These are phyloP conservation scores for Candida alai DNA, from an alignment of 805 yeast species.

Conservation along the genomic window DNA sequence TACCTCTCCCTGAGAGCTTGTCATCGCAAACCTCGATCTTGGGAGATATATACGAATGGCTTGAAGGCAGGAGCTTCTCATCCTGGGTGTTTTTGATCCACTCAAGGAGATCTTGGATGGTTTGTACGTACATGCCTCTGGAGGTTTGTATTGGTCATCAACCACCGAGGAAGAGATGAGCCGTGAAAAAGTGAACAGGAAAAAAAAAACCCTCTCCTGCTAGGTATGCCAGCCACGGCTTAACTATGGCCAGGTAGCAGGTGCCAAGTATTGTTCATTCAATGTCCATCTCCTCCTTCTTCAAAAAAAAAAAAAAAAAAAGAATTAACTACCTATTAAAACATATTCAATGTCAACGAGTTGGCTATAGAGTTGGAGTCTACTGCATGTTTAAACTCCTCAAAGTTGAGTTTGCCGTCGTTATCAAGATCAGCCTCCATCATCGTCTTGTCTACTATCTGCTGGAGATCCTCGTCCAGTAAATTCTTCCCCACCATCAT, in stretches of 20 bases:
- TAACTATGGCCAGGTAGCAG: no score
- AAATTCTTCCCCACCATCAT: conserved; percentile 96
- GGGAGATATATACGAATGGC: conserved; percentile 31
- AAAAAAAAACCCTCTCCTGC: no score
- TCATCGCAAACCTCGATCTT: conserved; percentile 41
- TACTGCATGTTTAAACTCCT: conserved; percentile 74
- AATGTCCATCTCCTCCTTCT: no score
- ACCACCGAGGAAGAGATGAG: no score
- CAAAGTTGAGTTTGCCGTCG: conserved; percentile 80
- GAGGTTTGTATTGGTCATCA: no score
- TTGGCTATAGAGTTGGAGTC: conserved; percentile 57
- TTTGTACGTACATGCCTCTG: no score
- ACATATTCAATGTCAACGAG: conserved; percentile 51
- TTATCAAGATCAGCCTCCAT: conserved; percentile 89
- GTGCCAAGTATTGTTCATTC: no score
- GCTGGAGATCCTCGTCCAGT: conserved; percentile 84
- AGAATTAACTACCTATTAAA: conserved; percentile 21
- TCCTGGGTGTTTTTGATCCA: conserved; percentile 29
- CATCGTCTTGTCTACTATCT: conserved; percentile 94
- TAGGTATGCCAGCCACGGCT: no score
- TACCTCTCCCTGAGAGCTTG: conserved; percentile 54
- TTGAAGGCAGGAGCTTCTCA: conserved; percentile 17
- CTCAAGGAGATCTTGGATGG: conserved; percentile 20
- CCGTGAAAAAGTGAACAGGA: no score
- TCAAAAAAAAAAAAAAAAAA: no score